Evolutionary conservation across 345 rosid species (phyloP).

Genomic region (Brassica incana): DNA sequence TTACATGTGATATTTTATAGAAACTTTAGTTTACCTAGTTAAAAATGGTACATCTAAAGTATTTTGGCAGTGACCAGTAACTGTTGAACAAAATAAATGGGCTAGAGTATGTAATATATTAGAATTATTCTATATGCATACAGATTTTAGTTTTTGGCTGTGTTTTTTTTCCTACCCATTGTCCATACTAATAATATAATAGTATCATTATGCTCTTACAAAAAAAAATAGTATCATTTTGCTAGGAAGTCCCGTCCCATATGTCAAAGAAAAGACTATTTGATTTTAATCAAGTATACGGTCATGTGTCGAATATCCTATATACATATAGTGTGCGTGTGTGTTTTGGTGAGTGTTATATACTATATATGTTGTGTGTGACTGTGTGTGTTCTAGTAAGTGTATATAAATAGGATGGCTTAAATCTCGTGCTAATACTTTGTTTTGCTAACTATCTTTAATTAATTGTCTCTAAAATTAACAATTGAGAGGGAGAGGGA

Average conservation of each 20-base stretch:
- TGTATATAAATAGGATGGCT: conserved; percentile 31
- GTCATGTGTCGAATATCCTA: neutral
- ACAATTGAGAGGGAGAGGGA: conserved; percentile 3
- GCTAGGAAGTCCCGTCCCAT: conserved; percentile 50
- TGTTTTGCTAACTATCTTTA: neutral
- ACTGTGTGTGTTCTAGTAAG: neutral
- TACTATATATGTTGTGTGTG: too few species aligned
- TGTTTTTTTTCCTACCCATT: conserved; percentile 33
- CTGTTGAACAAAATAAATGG: neutral
- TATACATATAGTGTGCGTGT: neutral
- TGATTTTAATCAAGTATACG: neutral
- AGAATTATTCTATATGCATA: neutral
- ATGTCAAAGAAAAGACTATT: conserved; percentile 59
- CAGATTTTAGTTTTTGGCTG: conserved; percentile 37
- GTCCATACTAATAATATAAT: conserved; percentile 32
- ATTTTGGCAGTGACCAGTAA: neutral
- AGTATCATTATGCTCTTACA: conserved; percentile 1
- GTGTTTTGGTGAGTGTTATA: neutral
- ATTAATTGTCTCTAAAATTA: neutral
- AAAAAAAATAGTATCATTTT: too few species aligned
- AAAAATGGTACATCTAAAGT: neutral
- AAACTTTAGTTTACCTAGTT: neutral
- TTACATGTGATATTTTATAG: conserved; percentile 17
- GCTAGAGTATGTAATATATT: neutral
- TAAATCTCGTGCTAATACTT: neutral